These are phyloP conservation scores for Lindgomyces ingoldianus DNA, from an alignment of 495 filamentous ascomycete species.

Conservation along the genomic window DNA sequence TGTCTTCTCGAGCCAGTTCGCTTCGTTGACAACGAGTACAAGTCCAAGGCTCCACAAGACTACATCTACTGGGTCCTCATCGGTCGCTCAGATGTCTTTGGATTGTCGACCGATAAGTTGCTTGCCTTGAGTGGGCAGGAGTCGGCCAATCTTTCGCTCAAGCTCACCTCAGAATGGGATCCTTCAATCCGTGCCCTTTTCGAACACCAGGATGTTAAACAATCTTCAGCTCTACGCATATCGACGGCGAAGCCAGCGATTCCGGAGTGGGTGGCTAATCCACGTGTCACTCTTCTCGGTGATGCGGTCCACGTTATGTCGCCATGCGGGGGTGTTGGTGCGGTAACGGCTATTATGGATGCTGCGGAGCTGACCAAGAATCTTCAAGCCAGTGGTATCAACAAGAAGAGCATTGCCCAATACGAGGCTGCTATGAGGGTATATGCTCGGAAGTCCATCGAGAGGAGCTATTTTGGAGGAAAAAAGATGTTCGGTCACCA, in stretches of 20 bases:
- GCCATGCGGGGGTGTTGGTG: slow-evolving; percentile 38
- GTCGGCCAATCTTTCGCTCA: slow-evolving; percentile 15
- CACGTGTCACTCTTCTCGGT: slow-evolving; percentile 37
- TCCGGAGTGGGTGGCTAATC: slow-evolving; percentile 13
- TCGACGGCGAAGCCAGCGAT: slow-evolving; percentile 26
- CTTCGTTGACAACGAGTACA: slow-evolving; percentile 26
- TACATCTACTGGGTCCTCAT: slow-evolving; percentile 46
- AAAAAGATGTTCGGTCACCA: slow-evolving; percentile 16
- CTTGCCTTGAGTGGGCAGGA: slow-evolving; percentile 11
- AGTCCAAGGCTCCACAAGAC: slow-evolving; percentile 30
- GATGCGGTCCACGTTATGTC: slow-evolving; percentile 43
- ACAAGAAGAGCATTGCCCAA: slow-evolving; percentile 15
- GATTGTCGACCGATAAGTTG: slow-evolving; percentile 17
- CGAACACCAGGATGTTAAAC: slow-evolving; percentile 31
- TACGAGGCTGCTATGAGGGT: slow-evolving; percentile 35
- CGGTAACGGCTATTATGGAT: slow-evolving; percentile 37
- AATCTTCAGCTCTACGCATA: slow-evolving; percentile 30
- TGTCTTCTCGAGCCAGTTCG: slow-evolving; percentile 36
- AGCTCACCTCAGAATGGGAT: slow-evolving; percentile 26
- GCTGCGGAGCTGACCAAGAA: slow-evolving; percentile 21
- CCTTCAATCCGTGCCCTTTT: slow-evolving; percentile 27
- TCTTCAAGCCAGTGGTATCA: slow-evolving; percentile 22
- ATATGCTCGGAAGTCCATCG: slow-evolving; percentile 20
- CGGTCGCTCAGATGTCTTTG: slow-evolving; percentile 21
- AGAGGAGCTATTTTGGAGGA: slow-evolving; percentile 16